Evolutionary conservation across 106 monocot species (phyloP).

Genomic region (Allium fistulosum): DNA sequence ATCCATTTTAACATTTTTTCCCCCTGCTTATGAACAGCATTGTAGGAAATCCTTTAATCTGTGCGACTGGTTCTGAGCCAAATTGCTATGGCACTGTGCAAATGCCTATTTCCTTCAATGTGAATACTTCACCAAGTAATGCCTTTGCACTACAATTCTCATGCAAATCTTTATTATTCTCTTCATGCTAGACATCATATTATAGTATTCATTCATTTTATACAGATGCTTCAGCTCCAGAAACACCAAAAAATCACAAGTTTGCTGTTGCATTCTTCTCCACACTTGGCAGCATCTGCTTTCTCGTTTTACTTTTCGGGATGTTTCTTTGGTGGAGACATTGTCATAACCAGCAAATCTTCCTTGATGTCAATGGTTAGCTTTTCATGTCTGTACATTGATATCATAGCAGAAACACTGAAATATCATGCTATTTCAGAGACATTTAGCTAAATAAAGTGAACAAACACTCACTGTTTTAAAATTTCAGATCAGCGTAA

Average conservation of each 20-base stretch:
- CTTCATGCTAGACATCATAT: too few species aligned
- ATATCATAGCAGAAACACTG: too few species aligned
- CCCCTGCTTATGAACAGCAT: slow-evolving; percentile 3
- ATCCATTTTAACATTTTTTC: too few species aligned
- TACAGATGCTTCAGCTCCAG: neutral
- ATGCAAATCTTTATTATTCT: neutral
- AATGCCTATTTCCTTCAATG: slow-evolving; percentile 22
- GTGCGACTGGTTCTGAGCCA: slow-evolving; percentile 21
- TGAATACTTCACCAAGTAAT: slow-evolving; percentile 21
- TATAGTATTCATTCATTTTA: neutral
- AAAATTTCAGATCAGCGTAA: slow-evolving; percentile 26
- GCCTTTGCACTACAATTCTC: neutral
- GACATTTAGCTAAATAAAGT: neutral
- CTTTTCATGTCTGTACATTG: too few species aligned
- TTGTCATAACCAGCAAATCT: slow-evolving; percentile 26
- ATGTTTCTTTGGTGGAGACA: slow-evolving; percentile 49
- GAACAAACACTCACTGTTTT: neutral
- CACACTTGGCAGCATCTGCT: slow-evolving; percentile 17
- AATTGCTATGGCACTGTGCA: slow-evolving; percentile 18
- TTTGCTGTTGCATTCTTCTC: slow-evolving; percentile 31
- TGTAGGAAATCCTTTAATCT: slow-evolving; percentile 26
- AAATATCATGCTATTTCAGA: slow-evolving; percentile 1
- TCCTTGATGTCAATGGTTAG: slow-evolving; percentile 46
- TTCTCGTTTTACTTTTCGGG: slow-evolving; percentile 13
- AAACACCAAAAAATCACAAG: slow-evolving; percentile 27